phyloP scores from a whole-genome alignment of 306 rosid species.

The Vigna nakashimae region DNA sequence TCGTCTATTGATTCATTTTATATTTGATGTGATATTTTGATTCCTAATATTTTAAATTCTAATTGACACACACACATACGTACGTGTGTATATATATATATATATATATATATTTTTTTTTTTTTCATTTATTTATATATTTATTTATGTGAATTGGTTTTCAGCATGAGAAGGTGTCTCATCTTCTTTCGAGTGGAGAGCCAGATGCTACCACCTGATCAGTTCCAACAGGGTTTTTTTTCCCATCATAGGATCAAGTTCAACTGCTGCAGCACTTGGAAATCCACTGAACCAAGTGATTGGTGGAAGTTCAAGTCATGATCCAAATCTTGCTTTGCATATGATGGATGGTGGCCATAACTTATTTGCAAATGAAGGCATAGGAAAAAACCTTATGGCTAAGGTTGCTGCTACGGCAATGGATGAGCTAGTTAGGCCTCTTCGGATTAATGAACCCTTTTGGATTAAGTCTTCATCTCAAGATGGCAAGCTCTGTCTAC shows the following conservation, averaged over 20 bases:
- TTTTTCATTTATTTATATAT: neutral
- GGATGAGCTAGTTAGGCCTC: constrained; percentile 59
- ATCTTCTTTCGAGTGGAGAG: constrained; percentile 56
- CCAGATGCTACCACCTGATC: constrained; percentile 49
- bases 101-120: no score
- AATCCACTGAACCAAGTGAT: constrained; percentile 38
- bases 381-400: constrained; percentile 48
- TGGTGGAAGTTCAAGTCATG: constrained; percentile 33
- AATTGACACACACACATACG: no score
- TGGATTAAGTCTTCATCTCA: constrained; percentile 52
- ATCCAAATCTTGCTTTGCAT: constrained; percentile 18
- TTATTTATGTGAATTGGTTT: neutral
- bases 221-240: constrained; percentile 17
- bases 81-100: no score
- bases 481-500: constrained; percentile 46
- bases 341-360: neutral
- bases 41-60: no score
- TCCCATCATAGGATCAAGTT: constrained; percentile 41
- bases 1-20: neutral
- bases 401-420: constrained; percentile 53
- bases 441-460: constrained; percentile 53
- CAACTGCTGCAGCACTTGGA: constrained; percentile 37
- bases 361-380: constrained; percentile 30
- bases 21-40: no score
- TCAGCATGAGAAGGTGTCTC: constrained; percentile 60